Evolutionary conservation across 169 alveolate species (phyloP), one percentile per base, ranked within the genome.

Genomic region (Plasmodium berghei): DNA sequence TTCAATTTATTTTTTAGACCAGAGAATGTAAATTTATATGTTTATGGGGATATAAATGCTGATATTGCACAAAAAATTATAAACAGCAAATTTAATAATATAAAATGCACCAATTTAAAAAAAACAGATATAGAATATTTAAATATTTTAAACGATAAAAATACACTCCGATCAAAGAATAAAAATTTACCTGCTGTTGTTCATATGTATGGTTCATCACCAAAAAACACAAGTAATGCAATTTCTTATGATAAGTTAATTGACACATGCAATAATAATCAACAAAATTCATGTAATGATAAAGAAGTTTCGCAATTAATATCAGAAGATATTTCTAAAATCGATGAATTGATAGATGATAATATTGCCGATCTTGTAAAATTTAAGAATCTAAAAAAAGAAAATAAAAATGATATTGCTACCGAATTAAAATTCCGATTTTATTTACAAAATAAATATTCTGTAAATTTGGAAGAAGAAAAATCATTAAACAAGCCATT

Each of bases 1-100:
- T 72, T 73, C 18, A 69, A 87, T 71, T 80, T 64, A 45, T 70
- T 74, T 55, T 70, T 73, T 48, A 49, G 89, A 73, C 90, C 93
- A n/a, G 94, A 91, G 34, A 91, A 91, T 69, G 93, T 85, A 61
- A 72, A 87, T 26, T 71, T 93, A 46, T 92, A 59, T 64, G 92
- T 93, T 3, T 92, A 91, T 49, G 94, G 94, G 22, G 96, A 93
- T 62, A 90, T 91, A 54, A 88, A 85, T 49, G 88, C 54, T 22
- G 94, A 86, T 26, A 86, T 77, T 63, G 54, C 87, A 0, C 87
- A 77, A 40, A 67, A 66, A 16, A 24, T 86, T 12, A 73, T 86
- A 59, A 49, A 56, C 58, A 67, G 49, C 56, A 52, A 40, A 54
- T 61, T 89, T 42, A 62, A 89, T 40, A 42, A 55, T 26, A 64